Percentiles rank a stretch among this genome's conserved stretches.
Conservation (phyloP, 2,329 filamentous ascomycete species). For the Coniochaeta hoffmannii region DNA sequence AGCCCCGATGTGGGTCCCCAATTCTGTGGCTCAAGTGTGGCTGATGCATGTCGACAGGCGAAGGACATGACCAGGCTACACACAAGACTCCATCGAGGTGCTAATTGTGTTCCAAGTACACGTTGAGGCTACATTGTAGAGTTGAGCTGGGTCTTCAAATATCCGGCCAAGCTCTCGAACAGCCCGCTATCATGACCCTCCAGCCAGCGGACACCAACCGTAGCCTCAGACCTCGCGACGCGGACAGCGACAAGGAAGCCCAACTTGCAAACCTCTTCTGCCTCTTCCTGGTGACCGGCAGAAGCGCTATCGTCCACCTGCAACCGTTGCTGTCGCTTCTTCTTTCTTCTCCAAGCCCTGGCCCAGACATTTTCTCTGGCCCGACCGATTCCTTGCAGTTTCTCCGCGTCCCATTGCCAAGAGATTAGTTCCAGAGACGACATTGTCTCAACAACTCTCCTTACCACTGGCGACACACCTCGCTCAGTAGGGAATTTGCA, state of each 20-base stretch:
- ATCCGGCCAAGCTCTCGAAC: slow-evolving; percentile 84
- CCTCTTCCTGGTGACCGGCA: neutral
- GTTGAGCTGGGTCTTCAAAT: slow-evolving; percentile 52
- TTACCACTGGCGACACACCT: slow-evolving; percentile 28
- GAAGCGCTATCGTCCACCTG: slow-evolving; percentile 21
- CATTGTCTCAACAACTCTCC: slow-evolving; percentile 37
- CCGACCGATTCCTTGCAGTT: slow-evolving; percentile 52
- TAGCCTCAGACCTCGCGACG: slow-evolving; percentile 30
- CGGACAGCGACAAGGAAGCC: slow-evolving; percentile 51
- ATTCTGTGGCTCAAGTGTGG: neutral
- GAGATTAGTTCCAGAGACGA: slow-evolving; percentile 45
- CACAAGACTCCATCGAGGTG: too few species aligned
- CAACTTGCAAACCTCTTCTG: slow-evolving; percentile 34
- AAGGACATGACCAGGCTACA: too few species aligned
- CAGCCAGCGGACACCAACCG: slow-evolving; percentile 59
- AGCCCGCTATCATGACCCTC: slow-evolving; percentile 65
- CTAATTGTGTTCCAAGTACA: too few species aligned
- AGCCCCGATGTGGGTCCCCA: neutral
- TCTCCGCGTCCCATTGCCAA: slow-evolving; percentile 56
- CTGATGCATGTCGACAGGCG: neutral
- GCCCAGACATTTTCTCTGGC: slow-evolving; percentile 72
- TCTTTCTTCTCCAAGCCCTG: slow-evolving; percentile 61
- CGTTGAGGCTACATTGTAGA: slow-evolving; percentile 4
- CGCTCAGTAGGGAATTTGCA: slow-evolving; percentile 37
- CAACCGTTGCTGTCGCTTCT: slow-evolving; percentile 23